phyloP scores from a whole-genome alignment of 2,329 filamentous ascomycete genomes.

The Fusarium poae region DNA sequence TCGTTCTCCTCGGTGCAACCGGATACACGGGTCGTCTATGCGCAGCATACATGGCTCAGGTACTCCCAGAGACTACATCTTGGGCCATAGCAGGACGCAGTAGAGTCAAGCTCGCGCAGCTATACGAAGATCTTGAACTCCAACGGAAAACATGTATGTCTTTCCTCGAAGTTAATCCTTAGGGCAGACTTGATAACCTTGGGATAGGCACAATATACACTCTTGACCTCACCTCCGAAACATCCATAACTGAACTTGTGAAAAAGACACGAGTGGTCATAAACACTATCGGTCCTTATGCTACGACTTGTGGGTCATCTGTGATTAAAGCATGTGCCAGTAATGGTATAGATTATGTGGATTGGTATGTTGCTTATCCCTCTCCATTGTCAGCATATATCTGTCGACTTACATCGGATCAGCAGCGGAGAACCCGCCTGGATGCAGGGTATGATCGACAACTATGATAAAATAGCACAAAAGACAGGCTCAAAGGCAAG shows the following conservation, averaged over 20 bases:
- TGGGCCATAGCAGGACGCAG: constrained; percentile 89
- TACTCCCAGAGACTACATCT: constrained; percentile 78
- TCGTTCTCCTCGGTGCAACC: constrained; percentile 68
- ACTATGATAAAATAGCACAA: constrained; percentile 23
- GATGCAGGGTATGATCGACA: constrained; percentile 30
- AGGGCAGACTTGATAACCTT: not conserved
- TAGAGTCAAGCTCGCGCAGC: constrained; percentile 74
- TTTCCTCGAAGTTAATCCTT: not conserved
- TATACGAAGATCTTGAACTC: constrained; percentile 61
- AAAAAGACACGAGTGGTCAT: constrained; percentile 2
- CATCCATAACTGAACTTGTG: constrained; percentile 8
- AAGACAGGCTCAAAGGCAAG: constrained; percentile 27
- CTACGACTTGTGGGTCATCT: constrained; percentile 27
- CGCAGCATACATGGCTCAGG: constrained; percentile 76
- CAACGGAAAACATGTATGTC: constrained; percentile 16
- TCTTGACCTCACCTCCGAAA: constrained; percentile 18
- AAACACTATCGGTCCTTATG: constrained; percentile 37
- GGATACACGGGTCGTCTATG: constrained; percentile 85
- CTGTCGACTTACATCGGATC: constrained; percentile 9
- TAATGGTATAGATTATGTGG: constrained; percentile 42
- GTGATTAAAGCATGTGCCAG: constrained; percentile 40
- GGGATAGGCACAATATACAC: constrained; percentile 4
- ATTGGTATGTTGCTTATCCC: constrained; percentile 26
- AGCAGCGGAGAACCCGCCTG: constrained; percentile 41
- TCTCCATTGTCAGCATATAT: not conserved